Evolutionary conservation across 164 flowering plant genomes (phyloP), one percentile per base, ranked within the genome.

Genomic region (Vitis riparia): DNA sequence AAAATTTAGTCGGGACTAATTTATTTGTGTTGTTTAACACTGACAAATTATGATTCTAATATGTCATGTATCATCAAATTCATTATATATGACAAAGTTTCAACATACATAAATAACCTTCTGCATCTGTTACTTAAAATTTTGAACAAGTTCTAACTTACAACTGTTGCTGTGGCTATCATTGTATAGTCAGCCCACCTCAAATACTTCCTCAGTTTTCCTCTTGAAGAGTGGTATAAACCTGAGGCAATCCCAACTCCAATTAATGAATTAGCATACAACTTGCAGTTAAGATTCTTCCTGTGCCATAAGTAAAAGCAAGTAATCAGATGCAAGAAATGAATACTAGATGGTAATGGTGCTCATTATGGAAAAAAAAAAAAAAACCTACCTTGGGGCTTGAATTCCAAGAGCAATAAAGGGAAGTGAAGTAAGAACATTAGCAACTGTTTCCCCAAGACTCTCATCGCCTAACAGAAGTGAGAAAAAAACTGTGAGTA

Each of bases 231-330:
- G 73, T 95, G 99, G 70, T 95, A 92, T 77, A 93, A 76, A 82
- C 90, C 86, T 44, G 99, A 95, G 63, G 94, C 96, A 74, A 95
- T 80, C 71, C 99, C 99, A 66, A 95, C 99, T 70, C 99, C 99
- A 75, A 95, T 86, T 52, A 95, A 80, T 4, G 98, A 95, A 83
- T 95, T 91, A 30, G 98, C 99, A 86, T 93, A 95, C 49, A 95
- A 60, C 73, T 84, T 87, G 32, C 78, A 75, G 62, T 76, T 89
- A 50, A 84, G 69, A 78, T 86, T 91, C 79, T 88, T 95, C 86
- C 98, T 95, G 85, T 74, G 82, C 51, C 60, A 37, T 51, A 47
- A 73, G 27, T 55, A 52, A 59, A 37, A 58, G 37, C 48, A 23
- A 63, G 30, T 50, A 37, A 37, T 72, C 3, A 73, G 52, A 65